Conservation (phyloP, 345 rosid species). For the Syzygium aqueum region DNA sequence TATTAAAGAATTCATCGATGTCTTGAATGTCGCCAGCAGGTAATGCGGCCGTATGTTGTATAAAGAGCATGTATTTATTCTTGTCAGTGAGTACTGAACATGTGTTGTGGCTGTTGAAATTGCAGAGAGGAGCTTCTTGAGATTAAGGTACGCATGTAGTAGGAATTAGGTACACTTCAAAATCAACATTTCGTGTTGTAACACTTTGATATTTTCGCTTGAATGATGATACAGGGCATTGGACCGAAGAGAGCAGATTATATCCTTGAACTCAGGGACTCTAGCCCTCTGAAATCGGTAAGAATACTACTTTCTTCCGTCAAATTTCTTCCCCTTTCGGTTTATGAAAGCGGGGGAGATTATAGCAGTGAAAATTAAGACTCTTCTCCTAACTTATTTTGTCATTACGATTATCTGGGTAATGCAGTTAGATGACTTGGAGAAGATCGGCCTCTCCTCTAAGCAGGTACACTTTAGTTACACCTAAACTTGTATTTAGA, state of each 20-base stretch:
- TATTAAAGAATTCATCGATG: slow-evolving; percentile 48
- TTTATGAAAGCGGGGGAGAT: not conserved
- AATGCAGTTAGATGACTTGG: slow-evolving; percentile 61
- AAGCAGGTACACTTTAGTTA: slow-evolving; percentile 32
- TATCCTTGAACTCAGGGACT: slow-evolving; percentile 57
- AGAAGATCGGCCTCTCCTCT: slow-evolving; percentile 84
- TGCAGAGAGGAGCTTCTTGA: slow-evolving; percentile 72
- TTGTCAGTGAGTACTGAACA: not conserved
- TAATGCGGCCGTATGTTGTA: not conserved
- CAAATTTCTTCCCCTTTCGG: not conserved
- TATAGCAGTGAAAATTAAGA: not conserved
- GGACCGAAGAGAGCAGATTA: slow-evolving; percentile 73
- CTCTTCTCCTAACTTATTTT: not conserved
- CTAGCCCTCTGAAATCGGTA: slow-evolving; percentile 63
- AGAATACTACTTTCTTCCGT: not conserved
- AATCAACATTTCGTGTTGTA: not conserved
- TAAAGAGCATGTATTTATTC: not conserved
- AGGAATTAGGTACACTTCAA: not conserved
- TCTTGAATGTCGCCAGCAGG: slow-evolving; percentile 77
- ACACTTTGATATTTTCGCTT: not conserved
- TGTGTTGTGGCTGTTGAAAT: not conserved
- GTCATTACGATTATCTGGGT: not conserved
- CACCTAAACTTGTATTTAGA: not conserved
- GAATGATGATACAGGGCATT: slow-evolving; percentile 47
- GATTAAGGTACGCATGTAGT: slow-evolving; percentile 41